phyloP scores from a whole-genome alignment of 805 yeast species.

The Starmera dryadoides region DNA sequence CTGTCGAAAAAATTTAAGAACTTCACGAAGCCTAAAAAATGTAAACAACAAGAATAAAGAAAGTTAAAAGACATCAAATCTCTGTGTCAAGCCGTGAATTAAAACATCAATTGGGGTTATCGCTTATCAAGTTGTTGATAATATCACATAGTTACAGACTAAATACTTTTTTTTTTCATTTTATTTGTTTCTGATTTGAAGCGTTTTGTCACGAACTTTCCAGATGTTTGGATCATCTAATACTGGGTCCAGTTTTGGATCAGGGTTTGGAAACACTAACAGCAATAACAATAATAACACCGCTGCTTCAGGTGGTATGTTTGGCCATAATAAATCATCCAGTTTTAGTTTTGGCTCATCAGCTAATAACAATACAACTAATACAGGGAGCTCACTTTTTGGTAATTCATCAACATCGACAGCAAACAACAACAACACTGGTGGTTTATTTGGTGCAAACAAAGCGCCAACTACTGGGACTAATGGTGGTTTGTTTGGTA shows the following conservation, averaged over 20 bases:
- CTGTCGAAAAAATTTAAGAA: background rate
- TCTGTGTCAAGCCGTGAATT: background rate
- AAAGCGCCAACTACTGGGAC: conserved; percentile 22
- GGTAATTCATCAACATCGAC: conserved; percentile 11
- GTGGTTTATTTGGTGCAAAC: conserved; percentile 18
- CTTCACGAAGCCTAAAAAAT: background rate
- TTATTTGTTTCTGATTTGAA: background rate
- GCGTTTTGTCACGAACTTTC: background rate
- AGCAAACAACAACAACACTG: conserved; percentile 9
- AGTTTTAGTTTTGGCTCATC: conserved; percentile 26
- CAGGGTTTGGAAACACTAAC: conserved; percentile 10
- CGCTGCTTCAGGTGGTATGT: conserved; percentile 5
- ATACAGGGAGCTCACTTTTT: background rate
- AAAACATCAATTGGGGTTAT: background rate
- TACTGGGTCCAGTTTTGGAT: conserved; percentile 2
- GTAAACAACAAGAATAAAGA: background rate
- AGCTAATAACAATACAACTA: conserved; percentile 12
- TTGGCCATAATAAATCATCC: conserved; percentile 19
- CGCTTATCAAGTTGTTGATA: too few species aligned
- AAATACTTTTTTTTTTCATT: too few species aligned
- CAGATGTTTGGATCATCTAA: conserved; percentile 12
- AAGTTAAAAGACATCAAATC: background rate
- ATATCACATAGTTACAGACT: too few species aligned
- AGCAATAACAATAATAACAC: conserved; percentile 2
- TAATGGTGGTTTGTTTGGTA: conserved; percentile 23